Conservation (phyloP, 495 filamentous ascomycete genomes). For the Penicillium canariense region DNA sequence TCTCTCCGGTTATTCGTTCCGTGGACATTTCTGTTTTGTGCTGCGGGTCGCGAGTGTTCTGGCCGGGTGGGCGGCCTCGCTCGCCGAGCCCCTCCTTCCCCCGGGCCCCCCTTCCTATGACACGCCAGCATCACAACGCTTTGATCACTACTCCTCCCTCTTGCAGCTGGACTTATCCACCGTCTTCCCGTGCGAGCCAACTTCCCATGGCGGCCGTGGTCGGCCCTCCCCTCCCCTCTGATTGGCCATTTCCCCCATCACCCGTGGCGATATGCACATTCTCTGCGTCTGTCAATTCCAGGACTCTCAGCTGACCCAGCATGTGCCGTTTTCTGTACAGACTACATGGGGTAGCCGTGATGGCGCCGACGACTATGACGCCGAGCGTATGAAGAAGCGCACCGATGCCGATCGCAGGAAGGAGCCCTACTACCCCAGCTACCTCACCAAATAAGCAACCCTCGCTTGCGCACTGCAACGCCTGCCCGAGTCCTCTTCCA, state of each 20-base stretch:
- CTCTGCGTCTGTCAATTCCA: not conserved
- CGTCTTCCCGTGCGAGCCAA: conserved; percentile 16
- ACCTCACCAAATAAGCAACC: conserved; percentile 27
- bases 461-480: not conserved
- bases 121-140: conserved; percentile 26
- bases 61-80: not conserved
- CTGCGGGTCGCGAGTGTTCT: too few species aligned
- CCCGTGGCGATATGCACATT: not conserved
- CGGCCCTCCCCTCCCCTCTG: not conserved
- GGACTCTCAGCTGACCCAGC: conserved; percentile 12
- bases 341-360: conserved; percentile 60
- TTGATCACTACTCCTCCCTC: conserved; percentile 29
- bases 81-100: conserved; percentile 14
- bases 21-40: not conserved
- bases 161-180: conserved; percentile 27
- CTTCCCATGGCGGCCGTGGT: not conserved
- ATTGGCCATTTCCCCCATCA: conserved; percentile 1
- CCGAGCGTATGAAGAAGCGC: conserved; percentile 54
- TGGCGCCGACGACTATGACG: conserved; percentile 56
- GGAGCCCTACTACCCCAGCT: conserved; percentile 33
- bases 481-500: not conserved
- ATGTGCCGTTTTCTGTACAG: conserved; percentile 25
- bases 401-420: conserved; percentile 43
- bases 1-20: not conserved
- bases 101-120: conserved; percentile 16